Evolutionary conservation across 1,284 basidiomycete species (phyloP), one percentile per base, ranked within the genome.

Genomic region (Rhodotorula sp.): DNA sequence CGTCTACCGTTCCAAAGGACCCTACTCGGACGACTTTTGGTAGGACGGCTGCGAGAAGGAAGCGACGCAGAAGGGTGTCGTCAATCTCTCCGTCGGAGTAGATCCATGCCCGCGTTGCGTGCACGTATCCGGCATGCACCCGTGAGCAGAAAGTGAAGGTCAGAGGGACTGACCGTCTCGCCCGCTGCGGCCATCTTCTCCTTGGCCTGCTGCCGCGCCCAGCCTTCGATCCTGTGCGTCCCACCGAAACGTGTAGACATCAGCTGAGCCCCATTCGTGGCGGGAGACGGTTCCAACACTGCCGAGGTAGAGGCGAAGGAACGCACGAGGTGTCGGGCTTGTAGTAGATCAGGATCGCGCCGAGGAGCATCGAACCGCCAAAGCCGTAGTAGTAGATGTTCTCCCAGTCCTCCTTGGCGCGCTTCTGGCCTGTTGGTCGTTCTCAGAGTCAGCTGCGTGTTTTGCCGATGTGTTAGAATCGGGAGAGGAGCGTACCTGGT

Each of bases 371-470:
- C 20, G 89, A 86, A 58, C 94, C 95, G 80, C 91, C 93, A 89
- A 97, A 92, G 46, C 93, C 93, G 78, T 88, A 82, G 81, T 92
- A 92, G 90, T 91, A 95, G 65, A 76, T 75, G 64, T 71, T 87
- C 84, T 93, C 93, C 93, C 93, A 95, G 64, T 89, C 87, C 81
- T 93, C 91, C 81, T 90, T 90, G 79, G 89, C 87, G 77, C 93
- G 87, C 81, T 91, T 93, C 82, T 91, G 88, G 7, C 92, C 93
- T 76, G 54, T 29, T 0, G 2, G 23, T 31, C 10, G 39, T 43
- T 12, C 12, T 12, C 5, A 43, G 18, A 6, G 31, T 16, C 0
- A n/a, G 7, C 16, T 31, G 71, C 31, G 76, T 88, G 20, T 12
- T 23, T 8, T 12, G 5, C 31, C 29, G 52, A 12, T 26, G 8